Percentiles rank a stretch among this genome's conserved stretches.
Evolutionary conservation across 352 stramenopile species (phyloP).

Genomic region (Pilasporangium apinafurcum): DNA sequence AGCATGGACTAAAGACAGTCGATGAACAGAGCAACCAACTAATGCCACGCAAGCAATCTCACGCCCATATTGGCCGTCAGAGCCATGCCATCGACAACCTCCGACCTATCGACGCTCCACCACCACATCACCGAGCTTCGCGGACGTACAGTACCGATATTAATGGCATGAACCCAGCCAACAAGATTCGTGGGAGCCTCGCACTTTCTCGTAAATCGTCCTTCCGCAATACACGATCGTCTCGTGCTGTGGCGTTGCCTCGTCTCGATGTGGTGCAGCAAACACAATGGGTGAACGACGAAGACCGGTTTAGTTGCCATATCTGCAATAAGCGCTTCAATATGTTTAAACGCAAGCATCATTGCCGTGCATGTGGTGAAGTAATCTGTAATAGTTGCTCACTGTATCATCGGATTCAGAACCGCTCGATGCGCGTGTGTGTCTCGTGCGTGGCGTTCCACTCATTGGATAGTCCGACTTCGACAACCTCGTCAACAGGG

Average conservation of each 20-base stretch:
- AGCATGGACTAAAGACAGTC: slow-evolving; percentile 64
- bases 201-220: slow-evolving; percentile 62
- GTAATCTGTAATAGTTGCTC: slow-evolving; percentile 85
- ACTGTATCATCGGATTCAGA: slow-evolving; percentile 79
- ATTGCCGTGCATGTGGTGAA: slow-evolving; percentile 79
- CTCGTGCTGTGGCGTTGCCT: slow-evolving; percentile 61
- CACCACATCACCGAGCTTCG: slow-evolving; percentile 25
- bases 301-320: slow-evolving; percentile 81
- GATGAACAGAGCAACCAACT: slow-evolving; percentile 65
- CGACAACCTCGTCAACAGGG: slow-evolving; percentile 34
- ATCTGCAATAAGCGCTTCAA: slow-evolving; percentile 88
- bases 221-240: slow-evolving; percentile 71
- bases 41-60: slow-evolving; percentile 20
- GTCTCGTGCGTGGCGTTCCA: slow-evolving; percentile 81
- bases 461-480: slow-evolving; percentile 70
- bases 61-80: slow-evolving; percentile 14
- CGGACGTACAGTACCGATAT: slow-evolving; percentile 37
- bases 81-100: slow-evolving; percentile 43
- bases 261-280: slow-evolving; percentile 73
- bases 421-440: slow-evolving; percentile 80
- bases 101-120: slow-evolving; percentile 43
- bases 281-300: slow-evolving; percentile 81
- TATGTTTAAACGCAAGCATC: slow-evolving; percentile 86
- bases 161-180: slow-evolving; percentile 10
- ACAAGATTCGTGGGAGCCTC: slow-evolving; percentile 12